Percentiles rank a stretch among this genome's conserved stretches.
Evolutionary conservation across 2,329 filamentous ascomycete genomes (phyloP).

Genomic region (Alternaria longipes): DNA sequence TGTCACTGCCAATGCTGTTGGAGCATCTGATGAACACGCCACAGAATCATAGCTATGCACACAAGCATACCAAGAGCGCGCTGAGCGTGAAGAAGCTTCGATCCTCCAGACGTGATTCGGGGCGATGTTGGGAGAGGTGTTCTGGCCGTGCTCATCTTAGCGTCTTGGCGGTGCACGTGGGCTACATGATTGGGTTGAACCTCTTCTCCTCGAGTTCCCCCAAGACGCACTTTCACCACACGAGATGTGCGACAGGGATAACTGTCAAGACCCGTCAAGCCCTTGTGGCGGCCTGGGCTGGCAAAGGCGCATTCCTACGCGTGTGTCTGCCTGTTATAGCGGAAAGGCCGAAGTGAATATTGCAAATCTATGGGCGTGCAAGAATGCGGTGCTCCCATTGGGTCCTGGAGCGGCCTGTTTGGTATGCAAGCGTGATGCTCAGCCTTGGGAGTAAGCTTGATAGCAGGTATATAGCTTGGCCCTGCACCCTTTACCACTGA

Average conservation of each 20-base stretch:
- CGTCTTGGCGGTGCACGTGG: conserved; percentile 11
- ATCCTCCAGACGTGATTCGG: background rate
- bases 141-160: conserved; percentile 3
- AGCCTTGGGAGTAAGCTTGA: conserved; percentile 12
- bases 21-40: conserved; percentile 4
- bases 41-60: conserved; percentile 2
- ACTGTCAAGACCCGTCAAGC: conserved; percentile 10
- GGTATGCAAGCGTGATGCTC: conserved; percentile 2
- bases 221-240: conserved; percentile 1
- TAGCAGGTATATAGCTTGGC: conserved; percentile 20
- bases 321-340: conserved; percentile 5
- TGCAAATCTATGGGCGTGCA: conserved; percentile 6
- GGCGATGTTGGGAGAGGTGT: conserved; percentile 3
- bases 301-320: background rate
- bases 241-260: conserved; percentile 7
- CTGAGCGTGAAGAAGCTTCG: conserved; percentile 11
- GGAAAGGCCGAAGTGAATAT: conserved; percentile 3
- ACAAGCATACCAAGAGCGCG: conserved; percentile 3
- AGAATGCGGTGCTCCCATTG: conserved; percentile 4
- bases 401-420: background rate
- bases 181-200: conserved; percentile 7
- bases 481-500: conserved; percentile 4
- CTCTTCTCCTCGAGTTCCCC: background rate
- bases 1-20: background rate
- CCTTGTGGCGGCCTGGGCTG: conserved; percentile 21